Conservation (phyloP, 306 rosid species). For the Inga laurina region DNA sequence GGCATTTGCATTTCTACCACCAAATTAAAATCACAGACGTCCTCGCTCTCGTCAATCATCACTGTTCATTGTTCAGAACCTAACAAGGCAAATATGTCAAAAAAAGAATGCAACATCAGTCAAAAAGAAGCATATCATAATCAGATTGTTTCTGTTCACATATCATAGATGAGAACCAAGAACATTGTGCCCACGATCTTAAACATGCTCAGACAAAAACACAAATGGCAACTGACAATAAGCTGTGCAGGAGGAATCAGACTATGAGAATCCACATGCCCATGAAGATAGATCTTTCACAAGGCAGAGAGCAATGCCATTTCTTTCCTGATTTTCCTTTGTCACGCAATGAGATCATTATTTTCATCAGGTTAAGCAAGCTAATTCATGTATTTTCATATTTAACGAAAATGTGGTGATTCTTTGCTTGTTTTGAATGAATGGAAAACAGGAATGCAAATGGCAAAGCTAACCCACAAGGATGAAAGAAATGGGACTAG, state of each 20-base stretch:
- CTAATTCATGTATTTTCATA: not conserved
- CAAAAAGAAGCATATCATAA: not conserved
- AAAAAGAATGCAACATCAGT: not conserved
- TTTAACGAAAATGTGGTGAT: not conserved
- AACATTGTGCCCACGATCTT: not conserved
- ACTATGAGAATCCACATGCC: not conserved
- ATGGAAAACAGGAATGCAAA: not conserved
- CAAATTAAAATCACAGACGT: no score
- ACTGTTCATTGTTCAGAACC: constrained; percentile 1
- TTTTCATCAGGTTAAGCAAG: not conserved
- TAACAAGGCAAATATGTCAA: constrained; percentile 9
- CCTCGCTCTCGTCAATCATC: constrained; percentile 11
- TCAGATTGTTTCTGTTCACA: constrained; percentile 4
- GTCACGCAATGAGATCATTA: not conserved
- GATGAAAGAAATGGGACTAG: not conserved
- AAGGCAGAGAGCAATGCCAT: not conserved
- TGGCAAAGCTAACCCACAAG: not conserved
- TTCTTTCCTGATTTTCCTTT: not conserved
- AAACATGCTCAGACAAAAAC: not conserved
- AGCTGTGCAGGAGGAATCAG: not conserved
- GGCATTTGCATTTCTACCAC: no score
- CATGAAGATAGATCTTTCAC: not conserved
- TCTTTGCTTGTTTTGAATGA: not conserved
- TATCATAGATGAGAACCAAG: not conserved
- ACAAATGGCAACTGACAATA: not conserved